Evolutionary conservation across 129 eudicot genomes (phyloP).

Genomic region (Dittrichia graveolens): DNA sequence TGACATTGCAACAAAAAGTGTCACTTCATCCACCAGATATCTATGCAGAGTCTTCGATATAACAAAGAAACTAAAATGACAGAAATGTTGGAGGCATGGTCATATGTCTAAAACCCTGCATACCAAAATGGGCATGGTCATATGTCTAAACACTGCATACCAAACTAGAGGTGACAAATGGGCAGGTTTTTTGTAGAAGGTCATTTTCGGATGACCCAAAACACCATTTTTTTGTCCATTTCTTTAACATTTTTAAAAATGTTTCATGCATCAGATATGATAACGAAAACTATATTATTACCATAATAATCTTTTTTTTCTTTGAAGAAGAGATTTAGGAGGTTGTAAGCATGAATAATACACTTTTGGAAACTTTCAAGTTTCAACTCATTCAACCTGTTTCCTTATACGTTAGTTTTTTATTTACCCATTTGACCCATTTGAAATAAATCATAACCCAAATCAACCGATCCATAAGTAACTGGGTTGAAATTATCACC

Average conservation of each 20-base stretch:
- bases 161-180: not conserved
- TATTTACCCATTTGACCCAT: not conserved
- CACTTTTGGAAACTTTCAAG: not conserved
- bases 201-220: not conserved
- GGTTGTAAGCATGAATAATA: not conserved
- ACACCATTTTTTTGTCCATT: not conserved
- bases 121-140: not conserved
- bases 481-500: too few relatives aligned
- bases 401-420: not conserved
- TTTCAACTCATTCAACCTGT: not conserved
- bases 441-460: not conserved
- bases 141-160: conserved; percentile 5
- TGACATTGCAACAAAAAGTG: too few relatives aligned
- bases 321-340: not conserved
- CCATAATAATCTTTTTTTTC: too few relatives aligned
- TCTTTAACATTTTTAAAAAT: not conserved
- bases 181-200: not conserved
- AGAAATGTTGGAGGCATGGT: not conserved
- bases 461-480: not conserved
- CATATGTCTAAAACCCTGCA: conserved; percentile 15
- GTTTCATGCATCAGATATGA: not conserved
- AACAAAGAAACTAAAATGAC: conserved; percentile 5
- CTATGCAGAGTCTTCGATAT: not conserved
- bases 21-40: not conserved
- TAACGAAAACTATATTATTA: too few relatives aligned